A percentile compares a stretch with the other conserved stretches of the same genome.
Conservation (phyloP, 495 filamentous ascomycete genomes). For the Friedmanniomyces simplex region DNA sequence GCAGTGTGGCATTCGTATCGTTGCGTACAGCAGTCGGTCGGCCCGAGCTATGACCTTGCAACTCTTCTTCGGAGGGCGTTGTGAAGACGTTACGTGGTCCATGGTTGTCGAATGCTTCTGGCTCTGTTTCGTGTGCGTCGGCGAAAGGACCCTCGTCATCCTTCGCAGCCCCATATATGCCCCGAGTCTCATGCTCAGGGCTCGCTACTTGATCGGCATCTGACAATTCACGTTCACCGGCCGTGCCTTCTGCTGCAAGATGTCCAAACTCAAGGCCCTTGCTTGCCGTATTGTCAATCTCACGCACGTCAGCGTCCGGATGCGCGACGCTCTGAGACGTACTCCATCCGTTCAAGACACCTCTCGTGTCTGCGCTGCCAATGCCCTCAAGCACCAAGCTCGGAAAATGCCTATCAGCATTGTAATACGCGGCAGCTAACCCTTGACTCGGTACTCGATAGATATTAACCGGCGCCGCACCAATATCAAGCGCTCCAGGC, state of each 20-base stretch:
- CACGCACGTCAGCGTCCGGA: neutral
- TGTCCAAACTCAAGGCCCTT: neutral
- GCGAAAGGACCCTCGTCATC: neutral
- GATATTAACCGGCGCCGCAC: constrained; percentile 9
- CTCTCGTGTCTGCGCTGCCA: neutral
- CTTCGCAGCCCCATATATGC: too few relatives aligned
- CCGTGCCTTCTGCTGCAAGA: too few relatives aligned
- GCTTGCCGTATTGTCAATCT: neutral
- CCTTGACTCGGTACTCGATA: constrained; percentile 17
- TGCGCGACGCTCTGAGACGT: constrained; percentile 5
- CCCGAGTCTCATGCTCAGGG: too few relatives aligned
- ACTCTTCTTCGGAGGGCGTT: neutral
- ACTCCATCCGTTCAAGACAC: constrained; percentile 1
- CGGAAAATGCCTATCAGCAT: constrained; percentile 4
- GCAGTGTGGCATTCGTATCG: neutral
- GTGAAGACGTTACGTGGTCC: neutral
- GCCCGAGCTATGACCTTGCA: neutral
- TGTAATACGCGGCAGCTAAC: constrained; percentile 14
- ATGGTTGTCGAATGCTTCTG: neutral
- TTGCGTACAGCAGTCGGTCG: constrained; percentile 1
- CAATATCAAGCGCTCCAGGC: constrained; percentile 10
- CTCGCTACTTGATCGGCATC: too few relatives aligned
- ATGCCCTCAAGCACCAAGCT: neutral
- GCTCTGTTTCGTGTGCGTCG: neutral
- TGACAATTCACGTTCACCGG: too few relatives aligned